Base-by-base conservation (phyloP, 2,329 filamentous ascomycete species). In the Apiospora koreana region DNA sequence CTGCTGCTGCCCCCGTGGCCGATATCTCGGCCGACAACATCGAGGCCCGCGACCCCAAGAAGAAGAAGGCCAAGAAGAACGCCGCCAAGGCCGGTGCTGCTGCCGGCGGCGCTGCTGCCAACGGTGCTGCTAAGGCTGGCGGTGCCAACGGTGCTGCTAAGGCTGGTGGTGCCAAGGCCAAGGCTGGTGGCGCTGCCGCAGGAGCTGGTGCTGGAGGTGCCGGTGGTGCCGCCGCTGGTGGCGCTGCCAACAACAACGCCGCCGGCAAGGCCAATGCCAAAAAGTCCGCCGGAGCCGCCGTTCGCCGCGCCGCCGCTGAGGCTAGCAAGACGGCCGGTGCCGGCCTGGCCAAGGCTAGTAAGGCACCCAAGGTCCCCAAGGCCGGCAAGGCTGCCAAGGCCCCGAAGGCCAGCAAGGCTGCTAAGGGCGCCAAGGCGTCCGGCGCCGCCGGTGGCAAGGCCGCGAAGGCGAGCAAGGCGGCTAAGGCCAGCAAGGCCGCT, bases 41-140 rank as follows among this genome's bases (percentile, higher is more conserved):
- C 25, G 64, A 66, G 38, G 28, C 43, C 38, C 64, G 42, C 10
- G 64, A 66, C 38, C 64, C 64, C 64, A 66, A 66, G 64, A 45
- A 31, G 42, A 66, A 66, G 64, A 66, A 66, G 64, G 38, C 5
- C 35, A 65, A 65, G 62, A 65, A 65, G 35, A 35, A 35, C 35
- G 35, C 35, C 8, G 62, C 35, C 16, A 21, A 25, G 23, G 23
- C 25, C 5, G 48, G 23, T 7, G 48, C 14, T 8, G 48, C 48
- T 31, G 48, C 25, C 25, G 25, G 5, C 3, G 48, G 9, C 14
- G 48, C 25, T 21, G 48, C 14, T 31, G 48, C 48, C 14, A 14
- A 25, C 14, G 25, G 23, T 54, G 48, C 48, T 2, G 48, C 48
- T 8, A 16, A 16, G 25, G 23, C 41, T 43, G 41, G 28, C 16